A percentile compares a stretch with the other conserved stretches of the same genome.
Conservation (phyloP, 176 grass and related monocot genomes). For the Alloteropsis semialata region DNA sequence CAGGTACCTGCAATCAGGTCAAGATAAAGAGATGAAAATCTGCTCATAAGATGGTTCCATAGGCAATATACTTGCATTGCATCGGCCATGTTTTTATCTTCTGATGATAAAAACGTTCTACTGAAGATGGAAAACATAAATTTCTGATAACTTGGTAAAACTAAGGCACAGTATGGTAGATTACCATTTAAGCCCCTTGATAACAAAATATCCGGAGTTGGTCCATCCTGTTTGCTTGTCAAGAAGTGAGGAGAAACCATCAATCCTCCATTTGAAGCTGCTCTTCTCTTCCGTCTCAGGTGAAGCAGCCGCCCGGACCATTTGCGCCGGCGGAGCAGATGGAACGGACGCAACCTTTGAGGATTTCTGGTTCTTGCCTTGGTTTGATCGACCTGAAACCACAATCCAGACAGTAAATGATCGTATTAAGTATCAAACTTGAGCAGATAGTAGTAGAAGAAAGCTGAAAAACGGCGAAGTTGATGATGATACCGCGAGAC, state of each 20-base stretch:
- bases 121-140: background rate
- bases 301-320: background rate
- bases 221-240: slow-evolving; percentile 14
- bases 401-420: background rate
- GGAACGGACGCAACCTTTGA: slow-evolving; percentile 5
- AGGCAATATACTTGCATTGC: background rate
- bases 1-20: slow-evolving; percentile 13
- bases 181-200: slow-evolving; percentile 3
- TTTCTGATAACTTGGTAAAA: background rate
- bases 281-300: background rate
- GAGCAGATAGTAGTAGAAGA: background rate
- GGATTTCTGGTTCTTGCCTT: slow-evolving; percentile 6
- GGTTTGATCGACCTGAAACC: background rate
- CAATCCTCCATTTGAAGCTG: slow-evolving; percentile 17
- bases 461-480: background rate
- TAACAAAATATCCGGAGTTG: slow-evolving; percentile 8
- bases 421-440: background rate
- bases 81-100: background rate
- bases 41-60: background rate
- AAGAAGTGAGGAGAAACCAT: slow-evolving; percentile 22
- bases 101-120: background rate
- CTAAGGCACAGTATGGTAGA: background rate
- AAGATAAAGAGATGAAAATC: background rate
- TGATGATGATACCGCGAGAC: background rate
- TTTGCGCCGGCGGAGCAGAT: background rate